Percentiles rank a stretch among this genome's conserved stretches.
Conservation (phyloP, 2,329 filamentous ascomycete genomes). For the Leptographium galeiforme region DNA sequence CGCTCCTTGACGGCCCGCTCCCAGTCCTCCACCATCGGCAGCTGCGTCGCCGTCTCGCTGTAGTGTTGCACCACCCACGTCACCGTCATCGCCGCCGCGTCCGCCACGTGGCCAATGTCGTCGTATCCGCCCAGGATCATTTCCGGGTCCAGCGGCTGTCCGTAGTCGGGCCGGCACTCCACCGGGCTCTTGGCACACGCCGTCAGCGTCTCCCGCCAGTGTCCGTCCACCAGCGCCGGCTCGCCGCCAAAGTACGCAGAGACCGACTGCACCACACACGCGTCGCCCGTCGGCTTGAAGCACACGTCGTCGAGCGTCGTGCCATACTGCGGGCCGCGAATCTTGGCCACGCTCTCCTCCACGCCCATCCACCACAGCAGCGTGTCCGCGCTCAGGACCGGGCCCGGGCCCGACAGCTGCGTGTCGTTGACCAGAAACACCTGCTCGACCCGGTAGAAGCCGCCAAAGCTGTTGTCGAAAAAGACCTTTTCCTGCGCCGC, state of each 20-base stretch:
- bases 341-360: slow-evolving; percentile 59
- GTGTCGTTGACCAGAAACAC: slow-evolving; percentile 88
- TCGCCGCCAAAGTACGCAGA: slow-evolving; percentile 72
- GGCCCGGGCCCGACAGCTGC: slow-evolving; percentile 45
- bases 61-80: slow-evolving; percentile 94
- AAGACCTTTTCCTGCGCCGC: slow-evolving; percentile 89
- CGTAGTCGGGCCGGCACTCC: slow-evolving; percentile 74
- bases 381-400: slow-evolving; percentile 79
- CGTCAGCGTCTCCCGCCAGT: slow-evolving; percentile 60
- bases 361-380: slow-evolving; percentile 89
- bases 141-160: slow-evolving; percentile 74
- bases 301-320: slow-evolving; percentile 73
- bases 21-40: slow-evolving; percentile 75
- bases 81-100: slow-evolving; percentile 69
- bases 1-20: slow-evolving; percentile 65
- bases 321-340: slow-evolving; percentile 56
- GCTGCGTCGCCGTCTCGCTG: slow-evolving; percentile 55
- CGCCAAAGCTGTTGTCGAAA: slow-evolving; percentile 86
- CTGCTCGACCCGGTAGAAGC: slow-evolving; percentile 91
- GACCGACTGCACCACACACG: slow-evolving; percentile 88
- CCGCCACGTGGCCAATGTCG: slow-evolving; percentile 47
- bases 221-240: slow-evolving; percentile 45
- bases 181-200: slow-evolving; percentile 70
- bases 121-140: slow-evolving; percentile 77
- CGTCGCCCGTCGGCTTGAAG: slow-evolving; percentile 81